A percentile compares a stretch with the other conserved stretches of the same genome.
Evolutionary conservation across 805 yeast species (phyloP).

Genomic region (Metschnikowia amazonensis): DNA sequence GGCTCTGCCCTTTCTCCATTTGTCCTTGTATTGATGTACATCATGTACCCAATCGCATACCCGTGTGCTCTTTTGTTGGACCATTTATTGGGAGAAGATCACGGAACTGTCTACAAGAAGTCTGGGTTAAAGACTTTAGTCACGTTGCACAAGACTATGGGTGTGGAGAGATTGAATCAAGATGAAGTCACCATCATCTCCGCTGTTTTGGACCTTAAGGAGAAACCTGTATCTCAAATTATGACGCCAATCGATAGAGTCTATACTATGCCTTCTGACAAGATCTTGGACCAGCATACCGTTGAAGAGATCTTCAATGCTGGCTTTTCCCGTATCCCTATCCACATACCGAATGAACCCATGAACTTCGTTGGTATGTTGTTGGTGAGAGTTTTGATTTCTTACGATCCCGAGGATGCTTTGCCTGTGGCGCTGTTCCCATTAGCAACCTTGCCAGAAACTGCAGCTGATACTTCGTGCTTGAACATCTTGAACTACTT

Average conservation of each 20-base stretch:
- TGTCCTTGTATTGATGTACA: conserved; percentile 77
- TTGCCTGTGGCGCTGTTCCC: conserved; percentile 91
- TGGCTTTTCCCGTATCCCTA: conserved; percentile 93
- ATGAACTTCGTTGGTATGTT: conserved; percentile 92
- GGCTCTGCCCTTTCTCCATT: conserved; percentile 91
- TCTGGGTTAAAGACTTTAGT: conserved; percentile 92
- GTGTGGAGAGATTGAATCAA: conserved; percentile 85
- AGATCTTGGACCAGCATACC: conserved; percentile 73
- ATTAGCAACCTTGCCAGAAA: conserved; percentile 92
- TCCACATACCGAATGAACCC: conserved; percentile 86
- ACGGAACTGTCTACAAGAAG: conserved; percentile 90
- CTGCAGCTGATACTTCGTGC: conserved; percentile 87
- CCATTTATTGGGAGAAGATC: conserved; percentile 85
- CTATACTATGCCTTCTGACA: conserved; percentile 81
- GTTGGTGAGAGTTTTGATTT: conserved; percentile 83
- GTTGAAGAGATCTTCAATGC: conserved; percentile 90
- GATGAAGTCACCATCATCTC: conserved; percentile 96
- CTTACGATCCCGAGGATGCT: conserved; percentile 96
- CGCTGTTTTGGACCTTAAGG: conserved; percentile 91
- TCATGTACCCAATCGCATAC: conserved; percentile 88
- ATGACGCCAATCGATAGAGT: conserved; percentile 95
- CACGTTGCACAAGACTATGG: conserved; percentile 90
- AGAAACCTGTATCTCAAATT: conserved; percentile 76
- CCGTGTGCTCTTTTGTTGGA: conserved; percentile 85
- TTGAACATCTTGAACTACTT: conserved; percentile 90